These are phyloP conservation scores for Chrysoporthe austroafricana DNA, from an alignment of 2,329 filamentous ascomycete genomes.

Conservation along the genomic window DNA sequence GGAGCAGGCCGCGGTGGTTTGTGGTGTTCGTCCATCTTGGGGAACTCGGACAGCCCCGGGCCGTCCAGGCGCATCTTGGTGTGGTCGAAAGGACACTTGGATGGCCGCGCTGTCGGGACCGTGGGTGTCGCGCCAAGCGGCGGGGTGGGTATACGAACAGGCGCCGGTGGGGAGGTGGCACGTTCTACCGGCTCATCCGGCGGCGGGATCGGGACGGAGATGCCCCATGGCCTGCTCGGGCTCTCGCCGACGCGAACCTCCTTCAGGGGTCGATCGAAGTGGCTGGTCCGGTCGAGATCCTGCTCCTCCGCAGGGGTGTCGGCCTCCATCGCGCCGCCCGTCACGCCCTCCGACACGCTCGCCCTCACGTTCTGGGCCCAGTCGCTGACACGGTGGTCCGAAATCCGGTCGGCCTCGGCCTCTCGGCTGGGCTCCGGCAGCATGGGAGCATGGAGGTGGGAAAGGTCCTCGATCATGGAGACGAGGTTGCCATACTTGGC, in stretches of 20 bases:
- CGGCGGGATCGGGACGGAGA: slow-evolving; percentile 59
- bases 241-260: slow-evolving; percentile 94
- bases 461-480: slow-evolving; percentile 91
- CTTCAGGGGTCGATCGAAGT: slow-evolving; percentile 83
- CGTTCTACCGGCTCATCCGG: slow-evolving; percentile 53
- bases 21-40: slow-evolving; percentile 29
- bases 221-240: slow-evolving; percentile 91
- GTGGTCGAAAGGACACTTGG: slow-evolving; percentile 62
- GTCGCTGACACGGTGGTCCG: slow-evolving; percentile 75
- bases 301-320: slow-evolving; percentile 46
- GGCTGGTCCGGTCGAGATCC: slow-evolving; percentile 66
- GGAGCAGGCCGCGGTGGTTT: slow-evolving; percentile 13
- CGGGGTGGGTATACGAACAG: slow-evolving; percentile 54
- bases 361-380: slow-evolving; percentile 82
- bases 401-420: slow-evolving; percentile 49
- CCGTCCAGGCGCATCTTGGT: slow-evolving; percentile 34
- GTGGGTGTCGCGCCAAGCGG: slow-evolving; percentile 33
- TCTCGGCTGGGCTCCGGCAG: slow-evolving; percentile 64
- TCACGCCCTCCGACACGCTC: slow-evolving; percentile 43
- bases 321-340: slow-evolving; percentile 38
- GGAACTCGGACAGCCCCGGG: slow-evolving; percentile 25
- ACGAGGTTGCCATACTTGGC: slow-evolving; percentile 92
- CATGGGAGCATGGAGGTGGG: slow-evolving; percentile 86
- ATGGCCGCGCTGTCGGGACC: slow-evolving; percentile 31
- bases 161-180: slow-evolving; percentile 60